Evolutionary conservation across 2,329 filamentous ascomycete genomes (phyloP), one percentile per base, ranked within the genome.

Genomic region (Fusarium annulatum): DNA sequence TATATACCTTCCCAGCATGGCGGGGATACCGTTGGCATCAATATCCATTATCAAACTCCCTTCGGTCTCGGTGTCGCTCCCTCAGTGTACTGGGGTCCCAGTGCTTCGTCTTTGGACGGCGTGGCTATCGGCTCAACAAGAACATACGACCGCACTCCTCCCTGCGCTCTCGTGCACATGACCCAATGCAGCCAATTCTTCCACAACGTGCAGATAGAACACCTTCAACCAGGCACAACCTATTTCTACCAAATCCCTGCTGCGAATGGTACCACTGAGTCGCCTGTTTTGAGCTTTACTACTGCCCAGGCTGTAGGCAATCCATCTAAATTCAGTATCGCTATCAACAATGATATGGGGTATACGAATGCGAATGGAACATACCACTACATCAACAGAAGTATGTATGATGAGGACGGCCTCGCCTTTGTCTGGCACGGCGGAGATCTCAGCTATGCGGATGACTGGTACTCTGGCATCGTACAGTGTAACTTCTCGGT

Each of bases 141-240:
- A 16, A 64, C 61, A 14, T 62, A 64, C 6, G 26, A 62, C 3
- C 61, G 61, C 10, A 62, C 61, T 2, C 61, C 61, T 45, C 38
- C 38, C 0, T 64, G 57, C 3, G 34, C 61, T 10, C 15, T 9
- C 2, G 30, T 64, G 1, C 8, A 15, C 10, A 1, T 30, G 4
- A 64, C 45, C 0, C 45, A 64, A 16, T 64, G 61, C 39, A 64
- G 57, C 3, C 45, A 64, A 5, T 64, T 64, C 38, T 64, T 64
- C 2, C 57, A 64, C 33, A 26, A 62, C 8, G 33, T 62, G 2
- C 57, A 62, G 4, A 64, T 64, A 1, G 61, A 62, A 11, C 0
- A 33, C 0, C 45, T 64, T 10, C 28, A 28, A 0, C 57, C 61
- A 0, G 45, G 57, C 0, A 64, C 57, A 10, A 62, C 16, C 1